Evolutionary conservation across 2,329 filamentous ascomycete genomes (phyloP).

Genomic region (Botryotinia calthae): DNA sequence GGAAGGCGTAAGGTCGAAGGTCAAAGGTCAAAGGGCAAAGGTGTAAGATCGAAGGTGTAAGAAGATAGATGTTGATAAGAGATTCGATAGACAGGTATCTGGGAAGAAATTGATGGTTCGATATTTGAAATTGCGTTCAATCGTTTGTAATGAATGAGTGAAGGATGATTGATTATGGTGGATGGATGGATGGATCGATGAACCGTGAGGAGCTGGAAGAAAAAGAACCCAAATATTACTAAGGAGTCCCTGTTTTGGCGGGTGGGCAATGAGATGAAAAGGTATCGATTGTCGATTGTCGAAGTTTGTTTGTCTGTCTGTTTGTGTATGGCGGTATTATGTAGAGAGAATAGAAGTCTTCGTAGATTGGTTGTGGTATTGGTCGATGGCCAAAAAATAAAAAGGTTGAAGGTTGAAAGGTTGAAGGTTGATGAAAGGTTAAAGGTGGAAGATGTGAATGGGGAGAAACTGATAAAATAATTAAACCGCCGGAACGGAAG

Average conservation of each 20-base stretch:
- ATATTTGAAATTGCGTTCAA: neutral
- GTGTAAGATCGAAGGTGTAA: too few species aligned
- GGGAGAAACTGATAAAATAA: neutral
- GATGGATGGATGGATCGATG: neutral
- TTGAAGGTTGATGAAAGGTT: neutral
- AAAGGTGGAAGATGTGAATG: neutral
- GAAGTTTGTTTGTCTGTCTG: neutral
- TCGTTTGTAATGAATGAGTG: neutral
- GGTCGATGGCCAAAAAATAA: neutral
- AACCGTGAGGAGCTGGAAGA: neutral
- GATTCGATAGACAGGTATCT: neutral
- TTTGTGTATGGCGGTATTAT: too few species aligned
- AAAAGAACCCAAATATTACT: neutral
- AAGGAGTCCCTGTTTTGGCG: too few species aligned
- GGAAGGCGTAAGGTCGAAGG: too few species aligned
- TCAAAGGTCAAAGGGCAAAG: too few species aligned
- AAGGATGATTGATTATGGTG: neutral
- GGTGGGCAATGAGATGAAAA: neutral
- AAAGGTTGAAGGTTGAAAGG: neutral
- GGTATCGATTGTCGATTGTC: neutral
- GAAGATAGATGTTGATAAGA: neutral
- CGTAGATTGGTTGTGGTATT: neutral
- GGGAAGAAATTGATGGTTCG: neutral
- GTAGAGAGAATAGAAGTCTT: neutral
- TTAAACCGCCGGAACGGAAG: slow-evolving; percentile 17